Percentiles rank a stretch among this genome's conserved stretches.
phyloP scores from a whole-genome alignment of 164 flowering plant species.

The Stephania cephalantha region DNA sequence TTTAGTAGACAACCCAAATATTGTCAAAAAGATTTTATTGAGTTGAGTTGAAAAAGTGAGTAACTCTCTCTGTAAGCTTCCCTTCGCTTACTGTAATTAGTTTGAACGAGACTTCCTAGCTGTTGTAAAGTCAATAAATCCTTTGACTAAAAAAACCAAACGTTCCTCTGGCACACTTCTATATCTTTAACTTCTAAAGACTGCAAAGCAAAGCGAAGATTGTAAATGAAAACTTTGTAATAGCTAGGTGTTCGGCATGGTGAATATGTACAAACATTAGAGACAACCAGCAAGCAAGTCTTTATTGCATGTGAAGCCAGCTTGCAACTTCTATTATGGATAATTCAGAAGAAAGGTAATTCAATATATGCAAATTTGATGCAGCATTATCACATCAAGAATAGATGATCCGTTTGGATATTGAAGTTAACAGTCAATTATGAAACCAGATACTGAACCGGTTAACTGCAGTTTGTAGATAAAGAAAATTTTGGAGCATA shows the following conservation, averaged over 20 bases:
- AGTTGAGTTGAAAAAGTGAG: no score
- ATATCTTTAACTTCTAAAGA: not conserved
- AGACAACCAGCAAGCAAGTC: not conserved
- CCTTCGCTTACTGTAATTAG: not conserved
- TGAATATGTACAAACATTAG: not conserved
- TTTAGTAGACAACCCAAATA: no score
- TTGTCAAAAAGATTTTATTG: no score
- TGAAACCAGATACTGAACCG: not conserved
- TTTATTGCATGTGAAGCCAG: not conserved
- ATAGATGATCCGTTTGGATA: not conserved
- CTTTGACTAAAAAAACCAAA: not conserved
- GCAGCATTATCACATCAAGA: not conserved
- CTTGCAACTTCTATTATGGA: not conserved
- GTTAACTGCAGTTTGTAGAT: not conserved
- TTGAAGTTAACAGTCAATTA: not conserved
- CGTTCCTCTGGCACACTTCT: not conserved
- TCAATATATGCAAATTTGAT: not conserved
- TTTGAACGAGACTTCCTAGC: not conserved
- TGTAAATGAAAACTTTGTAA: not conserved
- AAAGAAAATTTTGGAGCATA: not conserved
- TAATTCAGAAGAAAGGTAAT: not conserved
- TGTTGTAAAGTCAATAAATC: not conserved
- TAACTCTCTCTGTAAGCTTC: not conserved
- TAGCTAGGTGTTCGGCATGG: no score
- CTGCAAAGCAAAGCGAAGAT: not conserved